phyloP scores from a whole-genome alignment of 257 asterid genomes.

The Solanum medicagineum region DNA sequence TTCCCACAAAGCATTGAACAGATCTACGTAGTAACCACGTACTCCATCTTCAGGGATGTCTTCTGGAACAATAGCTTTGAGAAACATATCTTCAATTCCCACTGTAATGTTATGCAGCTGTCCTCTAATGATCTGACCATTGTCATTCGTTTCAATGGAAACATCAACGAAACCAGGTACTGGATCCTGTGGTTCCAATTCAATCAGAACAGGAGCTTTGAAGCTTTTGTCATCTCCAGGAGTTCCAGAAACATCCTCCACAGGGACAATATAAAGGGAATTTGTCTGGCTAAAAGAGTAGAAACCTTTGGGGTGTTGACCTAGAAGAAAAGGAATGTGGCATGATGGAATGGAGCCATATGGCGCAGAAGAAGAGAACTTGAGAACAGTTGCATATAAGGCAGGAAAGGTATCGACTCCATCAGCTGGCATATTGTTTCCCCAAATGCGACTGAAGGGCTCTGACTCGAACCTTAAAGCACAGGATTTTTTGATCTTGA shows the following conservation, averaged over 20 bases:
- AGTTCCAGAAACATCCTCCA: conserved; percentile 40
- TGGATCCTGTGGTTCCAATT: conserved; percentile 87
- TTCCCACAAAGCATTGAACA: conserved; percentile 89
- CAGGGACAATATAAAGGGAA: conserved; percentile 60
- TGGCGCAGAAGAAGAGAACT: conserved; percentile 65
- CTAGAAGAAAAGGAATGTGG: conserved; percentile 71
- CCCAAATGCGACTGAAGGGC: conserved; percentile 31
- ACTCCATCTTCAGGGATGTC: conserved; percentile 33
- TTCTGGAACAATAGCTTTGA: conserved; percentile 61
- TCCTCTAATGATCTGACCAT: conserved; percentile 63
- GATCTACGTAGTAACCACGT: conserved; percentile 35
- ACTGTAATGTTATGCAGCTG: conserved; percentile 64
- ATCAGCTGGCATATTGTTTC: conserved; percentile 13
- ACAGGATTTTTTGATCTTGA: conserved; percentile 63
- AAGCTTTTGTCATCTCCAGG: conserved; percentile 36
- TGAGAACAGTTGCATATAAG: conserved; percentile 65
- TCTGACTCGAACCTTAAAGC: conserved; percentile 61
- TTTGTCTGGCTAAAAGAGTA: conserved; percentile 24
- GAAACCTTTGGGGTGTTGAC: conserved; percentile 35
- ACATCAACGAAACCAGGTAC: conserved; percentile 79
- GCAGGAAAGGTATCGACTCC: conserved; percentile 68
- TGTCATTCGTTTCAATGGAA: conserved; percentile 55
- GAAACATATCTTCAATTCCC: conserved; percentile 97
- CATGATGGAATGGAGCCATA: conserved; percentile 61
- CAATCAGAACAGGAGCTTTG: conserved; percentile 53